Conservation (phyloP, 371 early-diverging fungal genomes). For the Apophysomyces variabilis region DNA sequence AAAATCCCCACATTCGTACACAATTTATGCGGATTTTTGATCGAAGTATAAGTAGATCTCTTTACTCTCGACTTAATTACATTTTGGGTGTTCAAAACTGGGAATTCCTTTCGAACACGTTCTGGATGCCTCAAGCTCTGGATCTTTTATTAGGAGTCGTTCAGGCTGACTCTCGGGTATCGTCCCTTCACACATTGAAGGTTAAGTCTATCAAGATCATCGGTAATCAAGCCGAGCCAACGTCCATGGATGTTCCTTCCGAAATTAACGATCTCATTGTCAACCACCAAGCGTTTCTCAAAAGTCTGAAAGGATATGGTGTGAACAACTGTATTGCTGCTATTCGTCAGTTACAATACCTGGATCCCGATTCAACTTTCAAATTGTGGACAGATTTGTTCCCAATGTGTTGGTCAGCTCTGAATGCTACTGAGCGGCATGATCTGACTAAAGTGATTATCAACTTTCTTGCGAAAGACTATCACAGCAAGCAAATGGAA, state of each 20-base stretch:
- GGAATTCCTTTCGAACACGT: conserved; percentile 84
- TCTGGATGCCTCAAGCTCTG: conserved; percentile 93
- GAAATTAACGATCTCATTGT: conserved; percentile 45
- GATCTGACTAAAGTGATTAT: conserved; percentile 83
- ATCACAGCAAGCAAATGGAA: conserved; percentile 81
- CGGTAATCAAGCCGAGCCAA: conserved; percentile 23
- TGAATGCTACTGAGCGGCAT: conserved; percentile 78
- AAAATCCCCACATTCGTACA: conserved; percentile 77
- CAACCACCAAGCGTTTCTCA: conserved; percentile 65
- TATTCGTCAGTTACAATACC: conserved; percentile 72
- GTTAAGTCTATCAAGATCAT: conserved; percentile 56
- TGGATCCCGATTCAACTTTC: conserved; percentile 71
- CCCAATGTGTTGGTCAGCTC: conserved; percentile 80
- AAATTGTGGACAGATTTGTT: conserved; percentile 89
- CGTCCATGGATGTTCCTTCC: conserved; percentile 35
- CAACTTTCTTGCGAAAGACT: conserved; percentile 87
- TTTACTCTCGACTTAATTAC: conserved; percentile 84
- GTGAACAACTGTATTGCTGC: conserved; percentile 57
- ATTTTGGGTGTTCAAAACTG: conserved; percentile 94
- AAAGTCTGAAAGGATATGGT: conserved; percentile 58
- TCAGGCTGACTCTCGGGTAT: conserved; percentile 39
- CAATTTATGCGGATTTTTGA: conserved; percentile 86
- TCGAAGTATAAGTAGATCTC: conserved; percentile 66
- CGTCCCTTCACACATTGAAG: conserved; percentile 54
- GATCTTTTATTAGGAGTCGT: conserved; percentile 84